phyloP scores from a whole-genome alignment of 257 asterid genomes.

The Solanum peruvianum region DNA sequence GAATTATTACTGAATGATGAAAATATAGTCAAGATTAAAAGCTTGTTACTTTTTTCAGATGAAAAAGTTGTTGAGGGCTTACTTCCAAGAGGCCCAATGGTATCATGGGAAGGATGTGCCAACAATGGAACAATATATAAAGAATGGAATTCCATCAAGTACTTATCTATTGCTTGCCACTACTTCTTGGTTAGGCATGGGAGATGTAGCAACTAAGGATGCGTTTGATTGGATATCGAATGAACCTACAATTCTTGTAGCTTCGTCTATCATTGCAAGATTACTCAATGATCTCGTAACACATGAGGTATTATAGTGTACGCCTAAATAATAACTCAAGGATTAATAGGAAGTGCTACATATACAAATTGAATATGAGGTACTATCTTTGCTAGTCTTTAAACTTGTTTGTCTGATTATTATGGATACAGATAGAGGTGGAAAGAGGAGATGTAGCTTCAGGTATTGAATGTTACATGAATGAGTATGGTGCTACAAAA shows the following conservation, averaged over 20 bases:
- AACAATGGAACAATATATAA: neutral
- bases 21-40: too few species aligned
- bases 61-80: slow-evolving; percentile 12
- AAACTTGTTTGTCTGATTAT: neutral
- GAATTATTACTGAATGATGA: too few species aligned
- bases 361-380: neutral
- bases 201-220: neutral
- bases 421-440: neutral
- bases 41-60: neutral
- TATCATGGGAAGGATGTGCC: neutral
- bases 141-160: neutral
- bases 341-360: neutral
- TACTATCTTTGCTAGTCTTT: neutral
- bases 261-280: slow-evolving; percentile 12
- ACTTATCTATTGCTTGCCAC: slow-evolving; percentile 1
- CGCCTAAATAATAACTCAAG: neutral
- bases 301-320: neutral
- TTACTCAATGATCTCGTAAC: slow-evolving; percentile 20
- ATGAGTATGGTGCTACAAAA: neutral
- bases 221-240: slow-evolving; percentile 17
- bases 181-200: slow-evolving; percentile 12
- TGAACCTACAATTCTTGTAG: slow-evolving; percentile 8
- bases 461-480: neutral
- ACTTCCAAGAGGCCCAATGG: slow-evolving; percentile 20
- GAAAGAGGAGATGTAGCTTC: neutral